Evolutionary conservation across 306 rosid genomes (phyloP).

Genomic region (Cicer yamashitae): DNA sequence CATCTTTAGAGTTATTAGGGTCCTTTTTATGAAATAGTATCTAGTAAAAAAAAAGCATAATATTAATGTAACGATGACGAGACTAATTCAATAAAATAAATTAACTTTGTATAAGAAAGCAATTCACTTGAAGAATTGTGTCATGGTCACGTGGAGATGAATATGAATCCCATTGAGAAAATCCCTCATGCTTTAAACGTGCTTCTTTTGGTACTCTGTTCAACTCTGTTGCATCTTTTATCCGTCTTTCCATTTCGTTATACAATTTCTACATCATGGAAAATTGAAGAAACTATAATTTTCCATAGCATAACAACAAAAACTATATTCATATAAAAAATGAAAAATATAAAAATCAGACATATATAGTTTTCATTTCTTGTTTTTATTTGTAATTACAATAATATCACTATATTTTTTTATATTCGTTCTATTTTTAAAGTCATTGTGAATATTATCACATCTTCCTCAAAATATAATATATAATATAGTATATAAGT

Average conservation of each 20-base stretch:
- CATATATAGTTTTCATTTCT: no score
- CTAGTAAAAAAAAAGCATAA: conserved; percentile 41
- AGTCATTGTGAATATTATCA: no score
- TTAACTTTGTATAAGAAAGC: conserved; percentile 5
- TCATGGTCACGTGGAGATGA: conserved; percentile 71
- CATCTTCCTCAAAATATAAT: no score
- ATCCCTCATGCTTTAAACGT: conserved; percentile 52
- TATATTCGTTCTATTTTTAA: no score
- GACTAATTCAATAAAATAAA: neutral
- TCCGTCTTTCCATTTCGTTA: conserved; percentile 64
- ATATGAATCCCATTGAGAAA: conserved; percentile 73
- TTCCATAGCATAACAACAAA: neutral
- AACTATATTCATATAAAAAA: neutral
- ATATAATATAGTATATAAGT: no score
- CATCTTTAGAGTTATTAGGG: conserved; percentile 55
- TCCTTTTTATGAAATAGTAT: conserved; percentile 69
- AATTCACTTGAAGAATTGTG: conserved; percentile 69
- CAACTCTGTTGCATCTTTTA: conserved; percentile 52
- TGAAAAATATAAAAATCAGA: no score
- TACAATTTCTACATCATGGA: conserved; percentile 60
- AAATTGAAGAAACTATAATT: neutral
- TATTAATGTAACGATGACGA: neutral
- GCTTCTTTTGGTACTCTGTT: conserved; percentile 63
- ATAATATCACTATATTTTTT: no score
- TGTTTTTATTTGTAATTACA: no score